Base-by-base conservation (phyloP, 495 filamentous ascomycete genomes). In the Arthonia radiata region DNA sequence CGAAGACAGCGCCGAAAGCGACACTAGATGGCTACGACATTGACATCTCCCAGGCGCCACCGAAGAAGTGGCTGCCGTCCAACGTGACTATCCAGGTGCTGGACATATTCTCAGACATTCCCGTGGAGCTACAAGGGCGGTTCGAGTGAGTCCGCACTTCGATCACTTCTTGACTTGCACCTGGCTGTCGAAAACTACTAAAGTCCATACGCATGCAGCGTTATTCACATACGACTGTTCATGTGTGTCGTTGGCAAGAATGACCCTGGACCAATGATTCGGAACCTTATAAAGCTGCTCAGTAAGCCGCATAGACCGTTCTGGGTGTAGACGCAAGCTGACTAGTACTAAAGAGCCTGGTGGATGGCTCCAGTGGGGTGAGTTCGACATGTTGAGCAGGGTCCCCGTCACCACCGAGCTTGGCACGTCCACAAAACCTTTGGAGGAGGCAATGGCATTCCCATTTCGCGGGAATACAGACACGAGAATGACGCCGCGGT, bases 51-150 rank as follows among this genome's bases (percentile, higher is more conserved):
- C 29, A 31, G 13, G 15, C 12, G 10, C 29, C 29, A 15, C 29
- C 29, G 5, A 31, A 31, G 17, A 24, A 31, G 18, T 31, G 29
- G 29, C 29, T 31, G 3, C 29, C 29, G 2, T 27, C 23, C 10
- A 25, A 31, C 23, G 16, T 29, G 18, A 2, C 13, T 11, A n/a
- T 12, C 16, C 9, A 13, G 8, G 11, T n/a, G 3, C 5, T 13
- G 7, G 17, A 29, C 13, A n/a, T 17, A 9, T 17, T 29, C 10
- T 9, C 14, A 29, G 14, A 17, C 11, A 15, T 16, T 22, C 27
- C 27, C 8, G 14, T 8, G 2, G 5, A 29, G 11, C 17, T 29
- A 2, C 2, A n/a, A 5, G 27, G 16, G 17, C 11, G 23, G 27
- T 29, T 19, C 15, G 27, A 29, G n/a, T n/a, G n/a, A n/a, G n/a